Percentiles rank a stretch among this genome's conserved stretches.
Conservation (phyloP, 495 filamentous ascomycete species). For the Lasiosphaeris hirsuta region DNA sequence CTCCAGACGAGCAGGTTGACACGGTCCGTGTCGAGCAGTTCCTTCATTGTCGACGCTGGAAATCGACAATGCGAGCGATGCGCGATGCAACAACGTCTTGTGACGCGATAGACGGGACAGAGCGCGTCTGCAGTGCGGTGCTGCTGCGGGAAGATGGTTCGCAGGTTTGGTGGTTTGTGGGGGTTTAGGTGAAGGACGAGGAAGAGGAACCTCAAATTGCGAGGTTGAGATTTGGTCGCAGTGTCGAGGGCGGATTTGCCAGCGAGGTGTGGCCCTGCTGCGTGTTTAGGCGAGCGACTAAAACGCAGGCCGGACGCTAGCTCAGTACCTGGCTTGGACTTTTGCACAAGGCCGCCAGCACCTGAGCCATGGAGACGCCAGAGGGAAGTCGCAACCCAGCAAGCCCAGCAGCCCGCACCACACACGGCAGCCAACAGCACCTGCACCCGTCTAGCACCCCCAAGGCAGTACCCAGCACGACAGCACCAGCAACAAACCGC, state of each 20-base stretch:
- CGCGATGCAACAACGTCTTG: conserved; percentile 15
- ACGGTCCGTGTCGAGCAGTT: conserved; percentile 79
- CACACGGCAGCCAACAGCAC: conserved; percentile 4
- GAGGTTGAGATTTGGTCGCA: conserved; percentile 35
- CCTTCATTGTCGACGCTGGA: conserved; percentile 48
- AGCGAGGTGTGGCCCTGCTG: conserved; percentile 23
- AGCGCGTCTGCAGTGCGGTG: conserved; percentile 13
- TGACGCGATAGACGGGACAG: conserved; percentile 11
- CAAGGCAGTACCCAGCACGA: no score
- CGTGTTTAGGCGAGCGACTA: conserved; percentile 36
- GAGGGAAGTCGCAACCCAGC: neutral
- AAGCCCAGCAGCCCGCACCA: neutral
- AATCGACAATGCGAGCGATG: conserved; percentile 26
- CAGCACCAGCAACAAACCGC: conserved; percentile 2
- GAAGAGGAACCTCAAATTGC: conserved; percentile 32
- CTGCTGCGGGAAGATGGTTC: no score
- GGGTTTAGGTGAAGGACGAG: conserved; percentile 21
- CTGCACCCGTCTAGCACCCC: no score
- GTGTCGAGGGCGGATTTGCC: conserved; percentile 16
- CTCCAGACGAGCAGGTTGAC: conserved; percentile 99
- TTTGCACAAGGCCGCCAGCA: neutral
- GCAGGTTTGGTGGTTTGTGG: conserved; percentile 18
- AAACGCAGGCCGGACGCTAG: conserved; percentile 28
- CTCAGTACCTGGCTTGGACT: conserved; percentile 7
- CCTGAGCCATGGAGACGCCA: neutral